These are phyloP conservation scores for Botryosphaeria dothidea DNA, from an alignment of 2,329 filamentous ascomycete genomes.

Conservation along the genomic window DNA sequence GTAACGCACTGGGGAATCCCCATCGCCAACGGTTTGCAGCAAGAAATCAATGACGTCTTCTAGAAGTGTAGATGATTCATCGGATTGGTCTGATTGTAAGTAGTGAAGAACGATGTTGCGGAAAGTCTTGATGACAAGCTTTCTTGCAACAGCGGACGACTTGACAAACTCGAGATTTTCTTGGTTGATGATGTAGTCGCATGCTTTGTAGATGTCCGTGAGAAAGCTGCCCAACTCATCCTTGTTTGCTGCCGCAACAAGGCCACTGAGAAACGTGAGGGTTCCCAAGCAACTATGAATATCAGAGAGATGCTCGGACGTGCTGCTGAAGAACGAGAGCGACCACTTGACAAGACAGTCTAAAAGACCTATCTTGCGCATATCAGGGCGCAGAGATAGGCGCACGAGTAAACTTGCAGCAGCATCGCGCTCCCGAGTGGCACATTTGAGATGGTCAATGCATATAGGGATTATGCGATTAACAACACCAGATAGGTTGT, in stretches of 20 bases:
- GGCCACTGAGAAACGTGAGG: constrained; percentile 75
- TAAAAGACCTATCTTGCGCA: constrained; percentile 76
- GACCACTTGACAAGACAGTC: constrained; percentile 71
- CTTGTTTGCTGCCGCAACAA: constrained; percentile 71
- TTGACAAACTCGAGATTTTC: constrained; percentile 58
- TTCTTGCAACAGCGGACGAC: constrained; percentile 77
- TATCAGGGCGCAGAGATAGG: constrained; percentile 80
- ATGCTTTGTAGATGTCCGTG: constrained; percentile 63
- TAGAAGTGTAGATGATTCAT: constrained; percentile 47
- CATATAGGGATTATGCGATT: constrained; percentile 70
- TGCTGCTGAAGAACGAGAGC: constrained; percentile 58
- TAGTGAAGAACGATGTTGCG: constrained; percentile 71
- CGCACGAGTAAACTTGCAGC: constrained; percentile 82
- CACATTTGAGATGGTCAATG: constrained; percentile 67
- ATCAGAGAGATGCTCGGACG: constrained; percentile 44
- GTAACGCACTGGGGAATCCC: constrained; percentile 86
- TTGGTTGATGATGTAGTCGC: constrained; percentile 59
- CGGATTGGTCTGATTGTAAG: constrained; percentile 45
- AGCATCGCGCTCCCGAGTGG: constrained; percentile 87
- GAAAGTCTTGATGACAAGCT: constrained; percentile 81
- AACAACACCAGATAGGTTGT: constrained; percentile 67
- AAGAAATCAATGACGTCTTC: constrained; percentile 83
- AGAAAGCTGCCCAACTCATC: constrained; percentile 72
- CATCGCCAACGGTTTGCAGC: constrained; percentile 76
- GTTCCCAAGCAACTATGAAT: constrained; percentile 78